Evolutionary conservation across 805 yeast species (phyloP), one percentile per base, ranked within the genome.

Genomic region (Candida schatavii): DNA sequence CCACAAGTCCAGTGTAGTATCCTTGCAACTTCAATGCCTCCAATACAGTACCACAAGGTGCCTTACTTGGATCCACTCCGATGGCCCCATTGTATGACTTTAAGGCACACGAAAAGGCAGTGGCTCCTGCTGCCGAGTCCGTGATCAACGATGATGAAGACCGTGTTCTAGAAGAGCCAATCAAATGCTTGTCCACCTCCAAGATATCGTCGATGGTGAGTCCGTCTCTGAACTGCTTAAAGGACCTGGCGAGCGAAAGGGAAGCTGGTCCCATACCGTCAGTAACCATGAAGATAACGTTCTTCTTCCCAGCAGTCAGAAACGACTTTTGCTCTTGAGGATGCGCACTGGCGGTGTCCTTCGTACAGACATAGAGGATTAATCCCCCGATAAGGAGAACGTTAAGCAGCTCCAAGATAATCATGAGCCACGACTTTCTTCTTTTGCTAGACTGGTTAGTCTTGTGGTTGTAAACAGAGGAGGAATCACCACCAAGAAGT

Each of bases 261-360:
- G 95, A 83, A 0, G 95, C 84, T 3, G 96, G 96, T 0, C 96
- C 96, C 84, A 88, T 88, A n/a, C 97, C 97, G 61, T 88, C 97
- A 3, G 95, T 83, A 25, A 88, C 96, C 78, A 88, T 81, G 69
- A 88, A 87, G 40, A 88, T 84, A 43, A 89, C 75, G 54, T 88
- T 88, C 55, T 79, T 82, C 70, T 85, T 86, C 45, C 40, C 29
- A n/a, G 13, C 10, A 11, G 26, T 19, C 5, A 26, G n/a, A 9
- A 22, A 22, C 7, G 19, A 5, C 21, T 22, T 1, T 20, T 17
- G n/a, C 2, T 25, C 37, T 15, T 26, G 32, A 5, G 35, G 21
- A n/a, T 31, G 20, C 14, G 36, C 36, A n/a, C 4, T 4, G n/a
- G 27, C 26, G 11, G 14, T n/a, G 20, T 18, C 23, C 25, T 31